A percentile compares a stretch with the other conserved stretches of the same genome.
Evolutionary conservation across 2,329 filamentous ascomycete species (phyloP).

Genomic region (Cercospora sojina): DNA sequence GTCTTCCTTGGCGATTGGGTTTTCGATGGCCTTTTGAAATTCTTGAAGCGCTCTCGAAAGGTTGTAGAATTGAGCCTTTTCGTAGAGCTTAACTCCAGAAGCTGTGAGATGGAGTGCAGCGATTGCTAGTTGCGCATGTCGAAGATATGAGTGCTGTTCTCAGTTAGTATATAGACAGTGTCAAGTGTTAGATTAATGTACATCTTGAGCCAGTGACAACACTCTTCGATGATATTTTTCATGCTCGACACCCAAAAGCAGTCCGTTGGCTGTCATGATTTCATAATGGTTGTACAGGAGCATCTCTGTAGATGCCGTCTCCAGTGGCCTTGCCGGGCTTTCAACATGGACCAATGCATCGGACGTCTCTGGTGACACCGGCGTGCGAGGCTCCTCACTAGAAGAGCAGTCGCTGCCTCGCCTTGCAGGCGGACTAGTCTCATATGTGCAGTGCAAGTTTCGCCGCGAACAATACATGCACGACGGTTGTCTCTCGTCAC

Average conservation of each 20-base stretch:
- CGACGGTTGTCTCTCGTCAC: constrained; percentile 14
- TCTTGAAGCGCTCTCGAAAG: constrained; percentile 15
- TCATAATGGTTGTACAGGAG: constrained; percentile 16
- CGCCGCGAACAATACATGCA: constrained; percentile 13
- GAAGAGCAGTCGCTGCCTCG: neutral
- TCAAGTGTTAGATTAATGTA: neutral
- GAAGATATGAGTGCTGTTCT: constrained; percentile 15
- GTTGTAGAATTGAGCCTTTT: constrained; percentile 12
- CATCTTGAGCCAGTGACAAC: constrained; percentile 16
- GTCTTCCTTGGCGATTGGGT: constrained; percentile 15
- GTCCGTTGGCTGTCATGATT: constrained; percentile 14
- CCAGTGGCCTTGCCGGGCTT: constrained; percentile 1
- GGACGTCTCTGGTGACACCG: neutral
- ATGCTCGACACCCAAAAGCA: constrained; percentile 15
- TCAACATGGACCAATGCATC: neutral
- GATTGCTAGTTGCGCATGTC: constrained; percentile 15
- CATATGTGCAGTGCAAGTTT: constrained; percentile 7
- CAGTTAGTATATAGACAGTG: neutral
- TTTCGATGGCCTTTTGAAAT: constrained; percentile 15
- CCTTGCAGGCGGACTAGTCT: constrained; percentile 1
- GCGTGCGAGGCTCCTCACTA: neutral
- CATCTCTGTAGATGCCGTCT: constrained; percentile 3
- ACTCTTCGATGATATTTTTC: constrained; percentile 15
- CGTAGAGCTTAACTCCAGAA: constrained; percentile 4
- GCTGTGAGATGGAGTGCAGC: constrained; percentile 14